These are phyloP conservation scores for Fusarium solani-melongenae DNA, from an alignment of 2,329 filamentous ascomycete genomes.

Conservation along the genomic window DNA sequence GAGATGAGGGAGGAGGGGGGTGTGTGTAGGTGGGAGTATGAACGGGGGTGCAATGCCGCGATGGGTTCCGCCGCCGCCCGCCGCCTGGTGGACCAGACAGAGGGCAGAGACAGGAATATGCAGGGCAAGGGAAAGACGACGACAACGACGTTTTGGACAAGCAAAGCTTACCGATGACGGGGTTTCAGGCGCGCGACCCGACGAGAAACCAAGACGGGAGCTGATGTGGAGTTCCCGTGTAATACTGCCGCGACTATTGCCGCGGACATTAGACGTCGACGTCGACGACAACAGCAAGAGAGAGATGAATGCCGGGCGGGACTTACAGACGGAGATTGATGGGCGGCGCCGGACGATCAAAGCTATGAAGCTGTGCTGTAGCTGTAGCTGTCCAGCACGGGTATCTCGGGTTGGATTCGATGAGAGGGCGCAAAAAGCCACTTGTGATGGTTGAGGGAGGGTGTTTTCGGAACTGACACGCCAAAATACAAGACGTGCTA, in stretches of 20 bases:
- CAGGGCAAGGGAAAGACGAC: slow-evolving; percentile 14
- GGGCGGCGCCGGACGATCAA: slow-evolving; percentile 10
- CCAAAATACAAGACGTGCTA: background rate
- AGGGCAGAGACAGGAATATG: slow-evolving; percentile 1
- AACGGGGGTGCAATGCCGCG: slow-evolving; percentile 38
- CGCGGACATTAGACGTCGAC: slow-evolving; percentile 15
- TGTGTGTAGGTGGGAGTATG: slow-evolving; percentile 26
- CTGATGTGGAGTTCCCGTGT: slow-evolving; percentile 18
- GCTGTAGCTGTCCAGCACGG: background rate
- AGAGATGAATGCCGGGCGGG: slow-evolving; percentile 2
- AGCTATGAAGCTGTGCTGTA: background rate
- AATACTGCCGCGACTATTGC: slow-evolving; percentile 24
- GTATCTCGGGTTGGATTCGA: background rate
- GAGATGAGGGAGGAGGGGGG: background rate
- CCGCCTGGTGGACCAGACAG: slow-evolving; percentile 34
- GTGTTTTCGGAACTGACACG: slow-evolving; percentile 20
- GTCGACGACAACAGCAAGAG: background rate
- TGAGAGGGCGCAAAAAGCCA: slow-evolving; percentile 19
- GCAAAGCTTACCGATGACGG: slow-evolving; percentile 31
- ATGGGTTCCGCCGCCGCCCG: slow-evolving; percentile 33
- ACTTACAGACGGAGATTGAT: slow-evolving; percentile 27
- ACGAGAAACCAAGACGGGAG: slow-evolving; percentile 29
- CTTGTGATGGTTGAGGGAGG: slow-evolving; percentile 27
- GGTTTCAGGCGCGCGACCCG: slow-evolving; percentile 25
- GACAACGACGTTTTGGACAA: background rate